A percentile compares a stretch with the other conserved stretches of the same genome.
Conservation (phyloP, 2,329 filamentous ascomycete genomes). For the Fusarium sp. region DNA sequence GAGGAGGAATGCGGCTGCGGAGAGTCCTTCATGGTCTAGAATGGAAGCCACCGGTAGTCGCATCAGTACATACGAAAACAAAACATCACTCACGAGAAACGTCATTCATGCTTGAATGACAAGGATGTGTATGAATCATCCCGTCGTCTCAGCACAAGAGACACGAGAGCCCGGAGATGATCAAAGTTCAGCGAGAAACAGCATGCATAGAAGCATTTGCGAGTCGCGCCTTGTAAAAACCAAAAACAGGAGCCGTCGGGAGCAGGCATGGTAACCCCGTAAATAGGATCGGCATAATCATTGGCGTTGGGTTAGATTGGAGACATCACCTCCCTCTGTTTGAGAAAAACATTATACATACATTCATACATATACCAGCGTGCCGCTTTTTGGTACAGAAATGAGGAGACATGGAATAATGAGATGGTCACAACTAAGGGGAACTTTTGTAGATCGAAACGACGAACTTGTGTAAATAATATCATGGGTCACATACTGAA, state of each 20-base stretch:
- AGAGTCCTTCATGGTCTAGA: constrained; percentile 89
- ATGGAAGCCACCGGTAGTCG: background rate
- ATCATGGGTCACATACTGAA: background rate
- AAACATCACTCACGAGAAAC: constrained; percentile 19
- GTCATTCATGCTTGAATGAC: constrained; percentile 18
- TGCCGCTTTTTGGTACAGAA: background rate
- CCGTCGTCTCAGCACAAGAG: background rate
- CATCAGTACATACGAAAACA: background rate
- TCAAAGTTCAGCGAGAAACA: background rate
- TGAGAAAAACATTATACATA: constrained; percentile 6
- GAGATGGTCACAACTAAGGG: background rate
- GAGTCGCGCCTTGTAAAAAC: constrained; percentile 28
- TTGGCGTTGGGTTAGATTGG: constrained; percentile 42
- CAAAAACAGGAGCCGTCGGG: constrained; percentile 24
- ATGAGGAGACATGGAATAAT: constrained; percentile 1
- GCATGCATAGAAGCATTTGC: constrained; percentile 27
- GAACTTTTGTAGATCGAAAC: background rate
- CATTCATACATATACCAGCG: constrained; percentile 17
- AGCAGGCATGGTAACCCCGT: constrained; percentile 2
- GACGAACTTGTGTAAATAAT: background rate
- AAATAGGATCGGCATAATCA: constrained; percentile 33
- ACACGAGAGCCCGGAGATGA: background rate
- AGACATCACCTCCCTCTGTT: constrained; percentile 22
- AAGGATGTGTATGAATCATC: background rate
- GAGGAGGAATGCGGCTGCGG: constrained; percentile 97